A percentile compares a stretch with the other conserved stretches of the same genome.
Evolutionary conservation across 139 green algal species (phyloP).

Genomic region (Auxenochlorella pyrenoidosa): DNA sequence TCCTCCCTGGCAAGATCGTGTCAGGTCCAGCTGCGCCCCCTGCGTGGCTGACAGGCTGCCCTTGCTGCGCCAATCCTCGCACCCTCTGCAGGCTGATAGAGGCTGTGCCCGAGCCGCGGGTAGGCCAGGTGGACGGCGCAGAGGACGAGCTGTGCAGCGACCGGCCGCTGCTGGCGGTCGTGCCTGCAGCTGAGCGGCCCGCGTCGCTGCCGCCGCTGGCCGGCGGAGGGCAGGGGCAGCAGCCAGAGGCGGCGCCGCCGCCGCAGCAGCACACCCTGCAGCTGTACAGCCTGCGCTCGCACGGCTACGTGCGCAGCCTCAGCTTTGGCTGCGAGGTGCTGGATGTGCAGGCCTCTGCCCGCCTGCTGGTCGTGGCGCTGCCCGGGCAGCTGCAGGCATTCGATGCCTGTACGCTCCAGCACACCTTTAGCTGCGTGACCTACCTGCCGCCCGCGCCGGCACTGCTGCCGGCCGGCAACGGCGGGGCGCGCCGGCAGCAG

Average conservation of each 20-base stretch:
- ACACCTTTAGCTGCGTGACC: conserved; percentile 64
- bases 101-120: conserved; percentile 32
- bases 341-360: conserved; percentile 29
- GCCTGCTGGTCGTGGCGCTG: conserved; percentile 50
- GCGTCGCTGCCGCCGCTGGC: background rate
- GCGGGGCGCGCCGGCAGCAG: background rate
- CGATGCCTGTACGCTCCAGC: conserved; percentile 54
- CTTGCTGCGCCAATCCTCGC: background rate
- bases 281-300: conserved; percentile 54
- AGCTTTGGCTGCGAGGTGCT: conserved; percentile 41
- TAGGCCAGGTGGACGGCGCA: background rate
- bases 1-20: too few relatives aligned
- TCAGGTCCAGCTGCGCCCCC: background rate
- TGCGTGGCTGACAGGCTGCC: too few relatives aligned
- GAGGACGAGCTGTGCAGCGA: background rate
- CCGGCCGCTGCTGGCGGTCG: conserved; percentile 29
- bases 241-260: background rate
- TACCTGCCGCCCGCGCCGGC: conserved; percentile 42
- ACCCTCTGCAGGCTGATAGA: conserved; percentile 37
- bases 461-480: background rate
- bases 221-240: background rate
- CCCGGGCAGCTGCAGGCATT: conserved; percentile 58
- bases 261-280: conserved; percentile 23
- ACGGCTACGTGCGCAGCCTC: conserved; percentile 40
- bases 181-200: background rate